Evolutionary conservation across 176 grass and related monocot genomes (phyloP), one percentile per base, ranked within the genome.

Genomic region (Oryza nivara): DNA sequence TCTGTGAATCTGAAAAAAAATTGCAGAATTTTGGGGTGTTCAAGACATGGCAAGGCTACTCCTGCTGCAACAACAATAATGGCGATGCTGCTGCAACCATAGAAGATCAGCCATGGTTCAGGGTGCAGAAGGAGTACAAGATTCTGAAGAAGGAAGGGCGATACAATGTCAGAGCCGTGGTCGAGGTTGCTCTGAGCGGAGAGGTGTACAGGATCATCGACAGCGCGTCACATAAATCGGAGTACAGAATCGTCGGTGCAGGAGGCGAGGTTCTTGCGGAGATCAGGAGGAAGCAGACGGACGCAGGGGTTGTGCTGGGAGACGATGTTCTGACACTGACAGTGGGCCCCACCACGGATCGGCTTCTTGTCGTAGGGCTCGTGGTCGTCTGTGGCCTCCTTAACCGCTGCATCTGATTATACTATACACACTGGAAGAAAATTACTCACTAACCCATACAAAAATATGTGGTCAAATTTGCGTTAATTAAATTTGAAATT

Each of bases 311-410:
- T 22, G 79, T 34, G 3, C 84, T 97, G 1, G 92, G 95, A 54
- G 81, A 92, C 0, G 95, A 97, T 86, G 95, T 97, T 36, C 54
- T 94, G 13, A 88, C 23, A 34, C 84, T 94, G 70, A 91, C 74
- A 11, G 75, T 94, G 40, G 86, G 82, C 16, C 60, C 78, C 20
- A 19, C 54, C 6, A 85, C 40, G 32, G 88, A 91, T 81, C 83
- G 76, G 5, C 82, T 92, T 22, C 88, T 97, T 8, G 69, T 84
- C 14, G 83, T 97, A 9, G 95, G 90, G 16, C 56, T 97, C 8
- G 67, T 94, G 15, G 84, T 92, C 15, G 81, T 94, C 12, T 85
- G 89, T 70, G 92, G 88, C 43, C 88, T 97, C 40, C 17, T 84
- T 97, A 25, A 71, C 47, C 77, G 60, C n/a, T 51, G 68, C 68